Evolutionary conservation across 2,329 filamentous ascomycete species (phyloP).

Genomic region (Aspergillus candidus): DNA sequence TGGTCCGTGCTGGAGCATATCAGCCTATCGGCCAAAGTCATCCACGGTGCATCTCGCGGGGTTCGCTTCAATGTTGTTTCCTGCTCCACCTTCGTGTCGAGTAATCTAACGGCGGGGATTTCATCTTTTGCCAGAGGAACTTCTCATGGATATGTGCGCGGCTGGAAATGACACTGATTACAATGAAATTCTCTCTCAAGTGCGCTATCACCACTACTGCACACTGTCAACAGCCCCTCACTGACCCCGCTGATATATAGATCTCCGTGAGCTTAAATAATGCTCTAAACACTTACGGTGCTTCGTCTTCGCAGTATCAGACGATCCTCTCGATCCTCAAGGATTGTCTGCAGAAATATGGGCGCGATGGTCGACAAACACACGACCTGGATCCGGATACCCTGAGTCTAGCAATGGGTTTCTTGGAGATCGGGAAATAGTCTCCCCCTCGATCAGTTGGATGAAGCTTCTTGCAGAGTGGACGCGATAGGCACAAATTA

Average conservation of each 20-base stretch:
- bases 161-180: constrained; percentile 8
- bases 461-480: too few relatives aligned
- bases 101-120: constrained; percentile 1
- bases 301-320: constrained; percentile 33
- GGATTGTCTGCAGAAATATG: constrained; percentile 26
- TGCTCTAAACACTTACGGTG: constrained; percentile 34
- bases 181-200: constrained; percentile 18
- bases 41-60: not conserved
- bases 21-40: constrained; percentile 2
- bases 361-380: constrained; percentile 10
- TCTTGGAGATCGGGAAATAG: constrained; percentile 24
- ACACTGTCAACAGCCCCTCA: not conserved
- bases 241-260: constrained; percentile 15
- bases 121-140: not conserved
- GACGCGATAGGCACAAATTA: too few relatives aligned
- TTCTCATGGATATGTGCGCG: not conserved
- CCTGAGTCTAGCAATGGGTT: constrained; percentile 29
- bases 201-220: constrained; percentile 2
- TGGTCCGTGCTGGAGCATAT: constrained; percentile 8
- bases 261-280: constrained; percentile 40
- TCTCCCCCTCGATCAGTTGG: not conserved
- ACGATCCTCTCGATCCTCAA: constrained; percentile 32
- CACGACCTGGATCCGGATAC: constrained; percentile 24
- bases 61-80: too few relatives aligned
- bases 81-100: too few relatives aligned